Evolutionary conservation across 129 eudicot species (phyloP), one percentile per base, ranked within the genome.

Genomic region (Lactuca saligna): DNA sequence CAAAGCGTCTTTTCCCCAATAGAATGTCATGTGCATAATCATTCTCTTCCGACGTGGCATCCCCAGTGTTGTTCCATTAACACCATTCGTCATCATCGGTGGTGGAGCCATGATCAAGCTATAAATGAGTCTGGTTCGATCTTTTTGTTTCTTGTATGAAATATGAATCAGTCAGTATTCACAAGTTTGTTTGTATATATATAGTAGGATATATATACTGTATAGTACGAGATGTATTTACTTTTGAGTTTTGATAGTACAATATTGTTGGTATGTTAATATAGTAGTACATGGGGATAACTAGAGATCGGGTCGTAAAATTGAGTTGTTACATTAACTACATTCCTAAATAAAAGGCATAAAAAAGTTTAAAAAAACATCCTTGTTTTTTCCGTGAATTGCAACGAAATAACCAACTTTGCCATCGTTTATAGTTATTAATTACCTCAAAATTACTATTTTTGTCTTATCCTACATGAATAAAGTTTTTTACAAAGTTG

Each of bases 1-100:
- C 33, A 84, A 63, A 25, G 93, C 83, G 6, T 81, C 74, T 70
- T 75, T 82, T 4, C 94, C 84, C 97, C 97, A 86, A 77, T 86
- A 90, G 63, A 90, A 86, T 0, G 85, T 69, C 82, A 78, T 69
- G 55, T 83, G 89, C 76, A 65, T 70, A 57, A 70, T 74, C 65
- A 56, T 68, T 58, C 51, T 79, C 65, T 69, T 75, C 55, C 65
- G 83, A 61, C 61, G 82, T 49, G 60, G 66, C 70, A 54, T 48
- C 11, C 68, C 75, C 60, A 25, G 29, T 25, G 53, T 37, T 29
- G 80, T 31, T 1, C 33, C 48, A 15, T 75, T 75, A 57, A 39
- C 15, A 6, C 38, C 54, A 17, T 41, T 15, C 53, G 54, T 69
- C 53, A 61, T 69, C 81, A 25, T 69, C 34, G 75, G 81, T 32